phyloP scores from a whole-genome alignment of 2,329 filamentous ascomycete genomes.

The Elsinoe perseae region DNA sequence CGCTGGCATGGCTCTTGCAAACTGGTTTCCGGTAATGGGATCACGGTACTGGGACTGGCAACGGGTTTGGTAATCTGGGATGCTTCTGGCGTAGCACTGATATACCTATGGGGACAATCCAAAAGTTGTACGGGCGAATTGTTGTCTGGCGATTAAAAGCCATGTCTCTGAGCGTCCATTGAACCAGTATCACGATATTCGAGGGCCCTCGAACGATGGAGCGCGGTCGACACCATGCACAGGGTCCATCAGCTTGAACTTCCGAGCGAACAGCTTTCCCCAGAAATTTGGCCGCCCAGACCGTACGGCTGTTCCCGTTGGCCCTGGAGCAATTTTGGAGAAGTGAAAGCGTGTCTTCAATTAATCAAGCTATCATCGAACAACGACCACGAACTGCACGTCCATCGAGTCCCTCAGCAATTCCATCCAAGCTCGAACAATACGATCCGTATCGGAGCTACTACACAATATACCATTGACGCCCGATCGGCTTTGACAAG shows the following conservation, averaged over 20 bases:
- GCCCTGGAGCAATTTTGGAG: slow-evolving; percentile 13
- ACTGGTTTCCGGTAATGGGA: slow-evolving; percentile 6
- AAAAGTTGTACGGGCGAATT: not conserved
- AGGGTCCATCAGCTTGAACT: not conserved
- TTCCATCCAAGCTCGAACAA: not conserved
- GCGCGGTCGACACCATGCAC: not conserved
- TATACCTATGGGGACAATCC: not conserved
- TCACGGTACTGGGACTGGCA: slow-evolving; percentile 1
- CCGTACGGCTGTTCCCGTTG: slow-evolving; percentile 8
- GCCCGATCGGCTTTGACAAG: not conserved
- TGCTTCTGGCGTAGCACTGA: not conserved
- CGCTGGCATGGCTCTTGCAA: not conserved
- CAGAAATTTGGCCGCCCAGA: slow-evolving; percentile 6
- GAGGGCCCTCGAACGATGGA: too few relatives aligned
- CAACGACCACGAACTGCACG: not conserved
- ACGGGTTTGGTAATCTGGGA: not conserved
- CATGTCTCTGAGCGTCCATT: too few relatives aligned
- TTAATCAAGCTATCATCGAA: not conserved
- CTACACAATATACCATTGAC: not conserved
- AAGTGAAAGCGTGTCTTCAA: slow-evolving; percentile 14
- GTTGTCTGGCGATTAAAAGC: too few relatives aligned
- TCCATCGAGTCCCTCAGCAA: not conserved
- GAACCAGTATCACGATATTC: too few relatives aligned
- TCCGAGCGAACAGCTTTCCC: not conserved
- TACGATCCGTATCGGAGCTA: not conserved